phyloP scores from a whole-genome alignment of 176 grass and related monocot genomes.

The Avena eriantha region DNA sequence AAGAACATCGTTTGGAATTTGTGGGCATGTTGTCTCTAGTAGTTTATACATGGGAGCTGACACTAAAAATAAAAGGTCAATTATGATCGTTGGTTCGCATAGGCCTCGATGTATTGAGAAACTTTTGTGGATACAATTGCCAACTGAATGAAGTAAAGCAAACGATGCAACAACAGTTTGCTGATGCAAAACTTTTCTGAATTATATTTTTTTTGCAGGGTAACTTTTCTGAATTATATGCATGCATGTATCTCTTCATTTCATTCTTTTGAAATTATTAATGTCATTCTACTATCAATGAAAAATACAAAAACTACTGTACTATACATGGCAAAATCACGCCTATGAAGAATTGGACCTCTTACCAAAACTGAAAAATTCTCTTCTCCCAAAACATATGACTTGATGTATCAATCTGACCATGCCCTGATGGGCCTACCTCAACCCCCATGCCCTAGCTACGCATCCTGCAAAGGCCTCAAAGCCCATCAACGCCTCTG shows the following conservation, averaged over 20 bases:
- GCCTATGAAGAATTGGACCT: not conserved
- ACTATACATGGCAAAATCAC: not conserved
- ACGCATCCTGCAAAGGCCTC: no score
- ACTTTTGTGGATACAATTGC: not conserved
- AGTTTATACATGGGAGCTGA: not conserved
- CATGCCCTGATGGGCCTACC: no score
- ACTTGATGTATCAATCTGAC: not conserved
- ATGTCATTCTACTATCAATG: not conserved
- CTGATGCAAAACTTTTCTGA: not conserved
- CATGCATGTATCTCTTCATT: not conserved
- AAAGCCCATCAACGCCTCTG: no score
- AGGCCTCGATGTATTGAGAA: not conserved
- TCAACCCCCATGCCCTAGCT: no score
- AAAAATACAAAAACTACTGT: not conserved
- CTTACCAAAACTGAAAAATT: not conserved
- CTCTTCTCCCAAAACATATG: not conserved
- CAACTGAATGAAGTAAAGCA: not conserved
- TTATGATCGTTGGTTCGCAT: not conserved
- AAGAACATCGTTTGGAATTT: not conserved
- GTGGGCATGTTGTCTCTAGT: not conserved
- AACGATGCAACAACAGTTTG: not conserved
- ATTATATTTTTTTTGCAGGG: no score
- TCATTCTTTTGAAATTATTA: not conserved
- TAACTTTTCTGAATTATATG: not conserved
- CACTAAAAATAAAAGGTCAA: conserved; percentile 26